Base-by-base conservation (phyloP, 768 basidiomycete genomes). In the Udeniomyces megalosporus region DNA sequence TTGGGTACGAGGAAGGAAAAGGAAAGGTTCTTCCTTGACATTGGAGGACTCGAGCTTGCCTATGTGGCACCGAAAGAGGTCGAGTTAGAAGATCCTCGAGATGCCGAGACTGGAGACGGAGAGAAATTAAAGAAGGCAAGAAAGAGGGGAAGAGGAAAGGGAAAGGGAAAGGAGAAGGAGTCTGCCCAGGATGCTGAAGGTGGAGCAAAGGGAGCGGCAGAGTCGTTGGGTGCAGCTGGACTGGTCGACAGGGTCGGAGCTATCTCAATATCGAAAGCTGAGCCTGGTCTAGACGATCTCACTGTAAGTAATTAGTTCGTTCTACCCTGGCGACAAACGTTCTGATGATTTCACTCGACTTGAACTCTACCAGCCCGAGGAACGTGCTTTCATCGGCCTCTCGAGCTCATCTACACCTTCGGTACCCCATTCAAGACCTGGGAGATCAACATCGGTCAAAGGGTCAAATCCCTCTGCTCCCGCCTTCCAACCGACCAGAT, bases 131-230 rank as follows among this genome's bases (percentile, higher is more conserved):
- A 26, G 49, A 51, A 51, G 58, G 50, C 35, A 28, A 52, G 45
- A 54, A 63, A 58, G 62, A 56, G 56, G 24, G 54, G 56, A 4
- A 57, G 55, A 44, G 55, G 55, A 24, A 47, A 54, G 45, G 54
- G 48, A 11, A 57, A 62, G 54, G 54, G 56, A 22, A 63, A 58
- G 56, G 57, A 44, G 17, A 53, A 35, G 8, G 62, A 48, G 29
- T 14, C 4, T 42, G 54, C 7, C 10, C n/a, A 51, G 48, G 58
- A 42, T 1, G 22, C 31, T 20, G 42, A 14, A 8, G 12, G 29
- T 24, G 62, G 4, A 12, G 35, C 47, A 11, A 22, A 4, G 56
- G 31, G 3, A 12, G 10, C 8, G 53, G 15, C 26, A 35, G n/a
- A 50, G 35, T 4, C 8, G 50, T 51, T 0, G 8, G 17, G 49